phyloP scores from a whole-genome alignment of 768 basidiomycete genomes.

The Leccinum uliginosum region DNA sequence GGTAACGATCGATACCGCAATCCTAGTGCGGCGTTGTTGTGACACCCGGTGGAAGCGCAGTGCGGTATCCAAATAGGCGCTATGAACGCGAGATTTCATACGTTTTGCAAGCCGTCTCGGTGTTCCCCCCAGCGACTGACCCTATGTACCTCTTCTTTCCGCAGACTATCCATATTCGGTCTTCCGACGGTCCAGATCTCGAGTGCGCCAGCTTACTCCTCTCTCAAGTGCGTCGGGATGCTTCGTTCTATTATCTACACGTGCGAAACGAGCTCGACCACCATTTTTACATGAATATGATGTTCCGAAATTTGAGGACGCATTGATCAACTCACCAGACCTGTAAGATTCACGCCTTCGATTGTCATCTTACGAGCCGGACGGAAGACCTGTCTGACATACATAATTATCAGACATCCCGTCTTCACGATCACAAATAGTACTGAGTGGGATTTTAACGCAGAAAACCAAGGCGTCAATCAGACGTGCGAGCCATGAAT shows the following conservation, averaged over 20 bases:
- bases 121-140: background rate
- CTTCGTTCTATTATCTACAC: background rate
- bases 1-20: conserved; percentile 2
- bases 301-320: background rate
- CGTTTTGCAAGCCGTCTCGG: background rate
- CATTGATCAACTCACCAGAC: background rate
- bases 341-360: conserved; percentile 10
- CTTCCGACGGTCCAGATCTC: background rate
- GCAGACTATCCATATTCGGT: background rate
- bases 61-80: conserved; percentile 2
- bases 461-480: background rate
- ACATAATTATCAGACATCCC: background rate
- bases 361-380: conserved; percentile 8
- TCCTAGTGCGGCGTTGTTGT: conserved; percentile 1
- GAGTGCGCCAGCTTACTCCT: background rate
- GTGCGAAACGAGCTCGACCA: conserved; percentile 3
- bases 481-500: background rate
- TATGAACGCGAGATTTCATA: conserved; percentile 12
- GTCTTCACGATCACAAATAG: too few species aligned
- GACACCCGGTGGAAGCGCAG: conserved; percentile 4
- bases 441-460: background rate
- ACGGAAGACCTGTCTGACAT: background rate
- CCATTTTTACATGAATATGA: background rate
- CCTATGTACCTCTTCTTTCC: background rate
- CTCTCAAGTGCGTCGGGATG: background rate